Percentiles rank a stretch among this genome's conserved stretches.
Evolutionary conservation across 2,329 filamentous ascomycete genomes (phyloP).

Genomic region (Cordyceps cateniannulata): DNA sequence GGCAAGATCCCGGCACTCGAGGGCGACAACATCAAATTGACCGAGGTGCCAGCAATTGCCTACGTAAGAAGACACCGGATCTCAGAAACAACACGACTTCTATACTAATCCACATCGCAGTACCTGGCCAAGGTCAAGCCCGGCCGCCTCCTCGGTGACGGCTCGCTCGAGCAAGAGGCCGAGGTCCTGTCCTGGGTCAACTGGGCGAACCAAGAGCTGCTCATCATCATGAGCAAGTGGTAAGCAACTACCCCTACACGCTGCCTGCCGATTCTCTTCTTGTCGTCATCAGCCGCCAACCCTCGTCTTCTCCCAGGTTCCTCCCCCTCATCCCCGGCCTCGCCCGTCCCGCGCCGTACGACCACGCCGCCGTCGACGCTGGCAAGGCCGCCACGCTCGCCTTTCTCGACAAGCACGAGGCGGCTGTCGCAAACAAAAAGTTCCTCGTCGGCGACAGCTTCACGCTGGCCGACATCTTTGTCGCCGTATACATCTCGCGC

Average conservation of each 20-base stretch:
- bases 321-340: slow-evolving; percentile 5
- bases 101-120: background rate
- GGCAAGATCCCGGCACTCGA: slow-evolving; percentile 10
- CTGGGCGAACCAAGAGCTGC: slow-evolving; percentile 7
- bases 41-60: slow-evolving; percentile 1
- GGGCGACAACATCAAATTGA: background rate
- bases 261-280: background rate
- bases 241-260: background rate
- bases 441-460: slow-evolving; percentile 2
- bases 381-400: slow-evolving; percentile 1
- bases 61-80: background rate
- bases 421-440: background rate
- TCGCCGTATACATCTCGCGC: slow-evolving; percentile 1
- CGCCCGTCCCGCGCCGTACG: background rate
- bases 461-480: slow-evolving; percentile 1
- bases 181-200: slow-evolving; percentile 10
- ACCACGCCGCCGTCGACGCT: slow-evolving; percentile 1
- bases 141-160: background rate
- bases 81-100: background rate
- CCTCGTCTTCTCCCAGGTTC: background rate
- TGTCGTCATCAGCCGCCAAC: no score
- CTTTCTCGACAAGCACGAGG: slow-evolving; percentile 3
- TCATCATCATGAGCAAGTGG: slow-evolving; percentile 9
- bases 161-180: slow-evolving; percentile 7
- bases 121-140: slow-evolving; percentile 2